Percentiles rank a stretch among this genome's conserved stretches.
These are phyloP conservation scores for Thelephora ganbajun DNA, from an alignment of 768 basidiomycete genomes.

Conservation along the genomic window DNA sequence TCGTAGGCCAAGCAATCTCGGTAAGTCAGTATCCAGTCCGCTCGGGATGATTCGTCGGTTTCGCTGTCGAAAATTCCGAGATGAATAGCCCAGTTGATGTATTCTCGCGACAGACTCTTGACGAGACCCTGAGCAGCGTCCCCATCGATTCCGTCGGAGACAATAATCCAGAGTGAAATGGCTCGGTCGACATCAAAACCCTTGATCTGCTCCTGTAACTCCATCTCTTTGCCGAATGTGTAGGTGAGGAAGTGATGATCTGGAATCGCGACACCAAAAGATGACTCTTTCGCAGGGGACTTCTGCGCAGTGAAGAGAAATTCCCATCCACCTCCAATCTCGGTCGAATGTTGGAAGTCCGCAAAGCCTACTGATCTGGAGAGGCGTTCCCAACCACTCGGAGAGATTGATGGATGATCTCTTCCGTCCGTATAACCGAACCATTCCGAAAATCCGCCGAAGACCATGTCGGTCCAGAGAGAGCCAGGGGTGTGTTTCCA, in stretches of 20 bases:
- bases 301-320: neutral
- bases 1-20: neutral
- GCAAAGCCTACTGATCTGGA: neutral
- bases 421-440: neutral
- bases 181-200: slow-evolving; percentile 3
- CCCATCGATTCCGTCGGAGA: slow-evolving; percentile 17
- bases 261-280: neutral
- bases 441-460: neutral
- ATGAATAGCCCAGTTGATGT: slow-evolving; percentile 16
- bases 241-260: slow-evolving; percentile 7
- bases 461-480: neutral
- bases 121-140: slow-evolving; percentile 19
- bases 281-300: neutral
- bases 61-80: slow-evolving; percentile 14
- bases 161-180: slow-evolving; percentile 16
- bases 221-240: slow-evolving; percentile 8
- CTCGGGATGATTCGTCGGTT: neutral
- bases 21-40: neutral
- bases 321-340: neutral
- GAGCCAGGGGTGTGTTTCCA: neutral
- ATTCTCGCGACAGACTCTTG: slow-evolving; percentile 18
- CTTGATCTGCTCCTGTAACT: slow-evolving; percentile 8
- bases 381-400: neutral
- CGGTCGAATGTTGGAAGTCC: neutral
- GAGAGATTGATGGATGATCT: neutral